A percentile compares a stretch with the other conserved stretches of the same genome.
These are phyloP conservation scores for Perkinsus chesapeaki DNA, from an alignment of 169 alveolate genomes.

Conservation along the genomic window DNA sequence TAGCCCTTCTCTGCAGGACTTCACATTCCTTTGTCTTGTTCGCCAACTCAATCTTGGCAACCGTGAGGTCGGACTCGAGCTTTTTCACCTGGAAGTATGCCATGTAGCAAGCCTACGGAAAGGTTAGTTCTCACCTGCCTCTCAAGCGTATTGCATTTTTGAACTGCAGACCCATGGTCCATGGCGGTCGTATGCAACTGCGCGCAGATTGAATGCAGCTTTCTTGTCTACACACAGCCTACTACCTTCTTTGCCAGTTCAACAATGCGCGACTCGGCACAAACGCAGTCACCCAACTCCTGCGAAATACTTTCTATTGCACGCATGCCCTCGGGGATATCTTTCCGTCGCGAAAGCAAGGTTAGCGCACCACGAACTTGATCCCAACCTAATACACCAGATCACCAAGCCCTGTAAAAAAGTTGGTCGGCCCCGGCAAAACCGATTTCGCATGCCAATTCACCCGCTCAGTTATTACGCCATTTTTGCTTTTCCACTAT, in stretches of 20 bases:
- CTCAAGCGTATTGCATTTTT: background rate
- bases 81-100: background rate
- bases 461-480: background rate
- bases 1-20: background rate
- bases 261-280: background rate
- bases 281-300: background rate
- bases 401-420: background rate
- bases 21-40: background rate
- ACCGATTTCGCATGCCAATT: too few species aligned
- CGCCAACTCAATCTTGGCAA: background rate
- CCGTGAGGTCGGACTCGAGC: background rate
- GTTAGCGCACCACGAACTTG: background rate
- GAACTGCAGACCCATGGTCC: background rate
- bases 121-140: background rate
- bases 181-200: background rate
- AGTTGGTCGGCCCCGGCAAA: background rate
- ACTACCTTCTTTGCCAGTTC: background rate
- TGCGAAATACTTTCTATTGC: background rate
- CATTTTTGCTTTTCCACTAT: background rate
- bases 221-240: background rate
- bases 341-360: background rate
- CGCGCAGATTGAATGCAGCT: background rate
- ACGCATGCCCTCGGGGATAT: background rate
- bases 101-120: background rate
- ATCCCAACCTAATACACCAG: background rate